phyloP scores from a whole-genome alignment of 148 eudicot genomes.

The Spergularia bocconei region DNA sequence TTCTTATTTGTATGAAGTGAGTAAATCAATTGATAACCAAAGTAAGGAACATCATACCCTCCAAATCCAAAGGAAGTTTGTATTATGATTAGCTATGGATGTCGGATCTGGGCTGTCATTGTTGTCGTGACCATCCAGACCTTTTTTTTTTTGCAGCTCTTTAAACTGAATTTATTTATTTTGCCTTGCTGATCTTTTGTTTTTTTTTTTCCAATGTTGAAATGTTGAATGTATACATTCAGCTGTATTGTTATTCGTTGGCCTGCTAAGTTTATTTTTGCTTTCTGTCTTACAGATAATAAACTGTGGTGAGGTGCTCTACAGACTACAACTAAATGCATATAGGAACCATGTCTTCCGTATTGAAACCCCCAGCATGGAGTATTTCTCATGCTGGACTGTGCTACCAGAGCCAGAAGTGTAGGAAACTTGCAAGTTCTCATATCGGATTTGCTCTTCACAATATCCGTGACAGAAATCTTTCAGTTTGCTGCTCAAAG shows the following conservation, averaged over 20 bases:
- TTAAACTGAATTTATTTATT: no score
- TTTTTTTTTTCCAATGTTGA: neutral
- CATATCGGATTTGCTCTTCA: constrained; percentile 21
- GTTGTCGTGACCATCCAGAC: neutral
- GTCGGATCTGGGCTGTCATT: neutral
- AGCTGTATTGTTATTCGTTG: neutral
- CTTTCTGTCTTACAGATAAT: constrained; percentile 22
- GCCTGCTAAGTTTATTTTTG: neutral
- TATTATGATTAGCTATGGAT: neutral
- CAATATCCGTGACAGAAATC: constrained; percentile 18
- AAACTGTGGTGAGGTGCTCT: constrained; percentile 8
- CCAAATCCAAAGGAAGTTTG: neutral
- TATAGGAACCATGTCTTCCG: constrained; percentile 25
- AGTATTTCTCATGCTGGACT: constrained; percentile 24
- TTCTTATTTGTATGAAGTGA: neutral
- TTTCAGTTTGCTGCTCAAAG: constrained; percentile 47
- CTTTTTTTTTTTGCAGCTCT: neutral
- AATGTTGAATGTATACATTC: neutral
- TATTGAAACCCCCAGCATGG: constrained; percentile 18
- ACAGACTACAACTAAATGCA: neutral
- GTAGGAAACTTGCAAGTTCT: constrained; percentile 24
- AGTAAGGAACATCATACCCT: neutral
- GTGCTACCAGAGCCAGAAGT: constrained; percentile 20
- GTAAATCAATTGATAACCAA: neutral
- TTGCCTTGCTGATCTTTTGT: no score